phyloP scores from a whole-genome alignment of 1,139 yeast species.

The Sporopachydermia cereana region DNA sequence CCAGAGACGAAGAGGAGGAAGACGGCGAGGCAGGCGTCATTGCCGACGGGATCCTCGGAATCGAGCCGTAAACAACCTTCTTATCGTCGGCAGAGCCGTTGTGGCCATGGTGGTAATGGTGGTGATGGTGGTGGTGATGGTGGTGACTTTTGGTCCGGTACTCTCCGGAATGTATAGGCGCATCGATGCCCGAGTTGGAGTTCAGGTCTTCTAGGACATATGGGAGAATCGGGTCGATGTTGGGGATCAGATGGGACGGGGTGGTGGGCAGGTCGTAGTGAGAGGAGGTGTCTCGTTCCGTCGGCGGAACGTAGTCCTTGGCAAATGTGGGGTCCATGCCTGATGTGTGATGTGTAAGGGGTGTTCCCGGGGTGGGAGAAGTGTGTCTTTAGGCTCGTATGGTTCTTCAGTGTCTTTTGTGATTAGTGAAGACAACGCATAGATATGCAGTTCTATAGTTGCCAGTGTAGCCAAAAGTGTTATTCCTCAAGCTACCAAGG shows the following conservation, averaged over 20 bases:
- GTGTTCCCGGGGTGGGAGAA: too few relatives aligned
- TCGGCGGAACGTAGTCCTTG: slow-evolving; percentile 28
- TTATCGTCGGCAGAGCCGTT: slow-evolving; percentile 8
- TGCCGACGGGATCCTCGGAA: slow-evolving; percentile 33
- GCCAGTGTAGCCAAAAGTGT: too few relatives aligned
- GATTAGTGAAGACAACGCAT: too few relatives aligned
- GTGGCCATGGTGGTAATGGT: slow-evolving; percentile 3
- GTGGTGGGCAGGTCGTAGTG: slow-evolving; percentile 44
- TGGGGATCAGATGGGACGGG: slow-evolving; percentile 62
- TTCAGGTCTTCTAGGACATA: slow-evolving; percentile 68
- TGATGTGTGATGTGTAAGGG: too few relatives aligned
- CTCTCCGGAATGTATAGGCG: slow-evolving; percentile 31
- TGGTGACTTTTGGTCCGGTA: slow-evolving; percentile 12
- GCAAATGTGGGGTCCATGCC: slow-evolving; percentile 29
- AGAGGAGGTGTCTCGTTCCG: slow-evolving; percentile 15
- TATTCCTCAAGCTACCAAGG: too few relatives aligned
- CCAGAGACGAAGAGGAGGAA: slow-evolving; percentile 26
- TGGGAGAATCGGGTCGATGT: slow-evolving; percentile 62
- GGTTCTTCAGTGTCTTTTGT: too few relatives aligned
- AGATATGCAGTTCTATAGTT: too few relatives aligned
- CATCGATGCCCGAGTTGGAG: slow-evolving; percentile 43
- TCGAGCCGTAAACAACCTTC: slow-evolving; percentile 19
- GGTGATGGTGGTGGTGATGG: slow-evolving; percentile 11
- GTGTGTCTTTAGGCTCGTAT: too few relatives aligned
- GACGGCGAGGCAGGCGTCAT: slow-evolving; percentile 30